These are phyloP conservation scores for Diutina pseudorugosa DNA, from an alignment of 1,139 yeast genomes.

Conservation along the genomic window DNA sequence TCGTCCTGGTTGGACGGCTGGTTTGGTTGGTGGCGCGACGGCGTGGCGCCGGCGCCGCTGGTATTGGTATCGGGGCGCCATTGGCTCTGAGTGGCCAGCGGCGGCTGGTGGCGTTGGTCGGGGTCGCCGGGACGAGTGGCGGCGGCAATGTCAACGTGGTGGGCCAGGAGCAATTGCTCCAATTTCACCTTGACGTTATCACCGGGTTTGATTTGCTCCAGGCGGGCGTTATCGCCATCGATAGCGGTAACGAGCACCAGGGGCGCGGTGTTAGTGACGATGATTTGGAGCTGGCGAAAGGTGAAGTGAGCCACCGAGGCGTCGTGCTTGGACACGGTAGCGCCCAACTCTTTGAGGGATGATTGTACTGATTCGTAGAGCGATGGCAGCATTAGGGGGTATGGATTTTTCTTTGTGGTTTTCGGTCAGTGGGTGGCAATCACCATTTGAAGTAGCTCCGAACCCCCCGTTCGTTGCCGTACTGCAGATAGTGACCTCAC, in stretches of 20 bases:
- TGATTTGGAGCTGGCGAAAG: neutral
- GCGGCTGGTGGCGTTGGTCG: neutral
- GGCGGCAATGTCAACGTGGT: neutral
- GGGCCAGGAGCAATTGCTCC: neutral
- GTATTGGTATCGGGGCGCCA: neutral
- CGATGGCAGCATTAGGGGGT: neutral
- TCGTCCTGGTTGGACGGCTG: too few species aligned
- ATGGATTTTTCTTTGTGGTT: too few species aligned
- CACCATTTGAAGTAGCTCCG: neutral
- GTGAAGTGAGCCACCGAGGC: neutral
- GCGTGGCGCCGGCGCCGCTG: neutral
- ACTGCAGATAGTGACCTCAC: neutral
- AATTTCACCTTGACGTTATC: neutral
- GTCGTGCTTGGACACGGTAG: neutral
- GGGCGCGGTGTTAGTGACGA: conserved; percentile 9
- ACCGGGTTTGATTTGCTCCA: conserved; percentile 13
- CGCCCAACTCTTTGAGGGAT: neutral
- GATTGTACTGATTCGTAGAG: neutral
- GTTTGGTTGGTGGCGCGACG: too few species aligned
- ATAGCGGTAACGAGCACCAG: conserved; percentile 12
- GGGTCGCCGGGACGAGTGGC: neutral
- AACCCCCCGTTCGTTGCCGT: neutral
- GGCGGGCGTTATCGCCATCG: conserved; percentile 10
- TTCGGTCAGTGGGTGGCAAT: neutral
- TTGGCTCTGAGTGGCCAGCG: neutral